Percentiles rank a stretch among this genome's conserved stretches.
Conservation (phyloP, 768 basidiomycete species). For the Kwoniella shandongensis region DNA sequence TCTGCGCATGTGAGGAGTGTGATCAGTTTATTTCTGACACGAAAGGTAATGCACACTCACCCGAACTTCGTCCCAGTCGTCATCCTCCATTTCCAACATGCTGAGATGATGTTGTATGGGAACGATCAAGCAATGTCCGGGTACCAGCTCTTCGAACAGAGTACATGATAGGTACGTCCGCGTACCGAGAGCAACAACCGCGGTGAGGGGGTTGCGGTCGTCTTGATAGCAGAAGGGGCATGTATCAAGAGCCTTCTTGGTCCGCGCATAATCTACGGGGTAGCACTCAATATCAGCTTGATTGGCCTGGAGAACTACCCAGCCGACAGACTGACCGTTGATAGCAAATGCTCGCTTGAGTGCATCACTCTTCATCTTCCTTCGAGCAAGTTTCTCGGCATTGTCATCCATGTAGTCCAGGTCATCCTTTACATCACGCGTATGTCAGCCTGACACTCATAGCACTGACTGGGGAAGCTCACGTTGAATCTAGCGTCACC, state of each 20-base stretch:
- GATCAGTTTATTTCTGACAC: too few species aligned
- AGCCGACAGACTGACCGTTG: slow-evolving; percentile 71
- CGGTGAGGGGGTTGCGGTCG: slow-evolving; percentile 81
- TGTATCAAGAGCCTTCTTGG: slow-evolving; percentile 80
- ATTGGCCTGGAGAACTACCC: background rate
- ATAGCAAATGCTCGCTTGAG: slow-evolving; percentile 98
- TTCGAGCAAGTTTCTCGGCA: slow-evolving; percentile 82
- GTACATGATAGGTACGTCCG: slow-evolving; percentile 89
- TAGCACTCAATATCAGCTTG: background rate
- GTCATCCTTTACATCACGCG: slow-evolving; percentile 61
- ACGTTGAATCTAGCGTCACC: slow-evolving; percentile 85
- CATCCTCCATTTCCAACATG: slow-evolving; percentile 91
- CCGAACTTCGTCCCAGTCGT: slow-evolving; percentile 95
- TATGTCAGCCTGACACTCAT: slow-evolving; percentile 1
- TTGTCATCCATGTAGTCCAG: slow-evolving; percentile 97
- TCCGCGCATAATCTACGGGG: slow-evolving; percentile 83
- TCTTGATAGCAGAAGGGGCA: slow-evolving; percentile 90
- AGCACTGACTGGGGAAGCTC: slow-evolving; percentile 23
- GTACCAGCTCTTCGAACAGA: slow-evolving; percentile 77
- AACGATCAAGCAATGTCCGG: slow-evolving; percentile 91
- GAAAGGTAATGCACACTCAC: slow-evolving; percentile 58
- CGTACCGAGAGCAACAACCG: slow-evolving; percentile 86
- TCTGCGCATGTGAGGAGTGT: too few species aligned
- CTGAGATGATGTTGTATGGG: slow-evolving; percentile 91
- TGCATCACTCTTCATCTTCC: slow-evolving; percentile 93